Base-by-base conservation (phyloP, 2,329 filamentous ascomycete species). In the Claviceps citrina region DNA sequence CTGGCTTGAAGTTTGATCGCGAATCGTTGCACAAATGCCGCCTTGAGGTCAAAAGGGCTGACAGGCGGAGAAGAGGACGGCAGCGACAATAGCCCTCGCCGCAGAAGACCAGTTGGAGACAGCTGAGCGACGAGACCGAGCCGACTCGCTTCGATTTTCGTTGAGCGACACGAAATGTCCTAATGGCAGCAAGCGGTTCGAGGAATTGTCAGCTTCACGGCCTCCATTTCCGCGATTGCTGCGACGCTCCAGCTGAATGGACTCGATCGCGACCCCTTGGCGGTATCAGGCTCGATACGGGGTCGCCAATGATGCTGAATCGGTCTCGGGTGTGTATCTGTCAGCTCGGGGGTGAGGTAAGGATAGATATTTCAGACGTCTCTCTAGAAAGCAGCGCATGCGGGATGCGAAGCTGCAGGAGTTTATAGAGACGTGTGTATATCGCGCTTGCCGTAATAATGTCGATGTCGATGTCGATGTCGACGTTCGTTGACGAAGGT, bases 141-240 rank as follows among this genome's bases (percentile, higher is more conserved):
- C 44, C 42, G 36, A 36, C 39, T 45, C 13, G 15, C 16, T 7
- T 31, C 13, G 42, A 38, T 44, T 39, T 33, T 12, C 20, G 37
- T 20, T 19, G 13, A 34, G 30, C 19, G 8, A 31, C 15, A 8
- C 5, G n/a, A 16, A 22, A 18, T 37, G 30, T 22, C 40, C 38
- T 45, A 43, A 27, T 35, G 30, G 20, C 37, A 39, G 41, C 36
- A 43, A 43, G 43, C 45, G 40, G 39, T 52, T 40, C 43, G 51
- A 44, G 41, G 30, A 44, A 44, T 39, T 43, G 46, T 43, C 33
- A 46, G 47, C 44, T 53, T 50, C 43, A 51, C 52, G 49, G 54
- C 51, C 58, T 62, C 61, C 61, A 64, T 64, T 58, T 59, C 61
- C 54, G 54, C 54, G 46, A 50, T 49, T 48, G 44, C 45, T 44